phyloP scores from a whole-genome alignment of 768 basidiomycete species.

The Hydnomerulius pinastri region DNA sequence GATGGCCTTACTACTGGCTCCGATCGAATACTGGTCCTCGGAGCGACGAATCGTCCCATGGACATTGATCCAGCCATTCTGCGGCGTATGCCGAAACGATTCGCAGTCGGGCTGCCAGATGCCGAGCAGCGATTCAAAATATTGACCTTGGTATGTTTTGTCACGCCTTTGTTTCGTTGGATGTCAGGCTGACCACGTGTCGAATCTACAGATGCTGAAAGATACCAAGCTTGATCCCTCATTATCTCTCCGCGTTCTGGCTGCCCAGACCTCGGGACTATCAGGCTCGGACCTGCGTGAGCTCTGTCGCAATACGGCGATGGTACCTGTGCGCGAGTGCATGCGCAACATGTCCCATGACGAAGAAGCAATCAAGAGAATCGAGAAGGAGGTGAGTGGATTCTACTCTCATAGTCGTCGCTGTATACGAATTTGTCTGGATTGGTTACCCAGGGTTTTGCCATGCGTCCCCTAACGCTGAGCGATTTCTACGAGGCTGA shows the following conservation, averaged over 20 bases:
- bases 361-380: slow-evolving; percentile 48
- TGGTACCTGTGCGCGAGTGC: slow-evolving; percentile 88
- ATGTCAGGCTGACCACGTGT: neutral
- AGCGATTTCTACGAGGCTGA: slow-evolving; percentile 64
- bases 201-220: slow-evolving; percentile 69
- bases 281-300: slow-evolving; percentile 94
- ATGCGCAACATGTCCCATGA: slow-evolving; percentile 55
- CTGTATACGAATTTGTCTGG: no score
- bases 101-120: slow-evolving; percentile 81
- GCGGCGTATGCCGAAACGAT: slow-evolving; percentile 98
- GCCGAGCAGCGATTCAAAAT: slow-evolving; percentile 81
- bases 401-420: no score
- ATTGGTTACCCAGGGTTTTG: slow-evolving; percentile 59
- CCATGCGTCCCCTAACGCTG: slow-evolving; percentile 69
- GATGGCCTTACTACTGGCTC: slow-evolving; percentile 85
- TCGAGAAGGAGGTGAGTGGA: slow-evolving; percentile 46
- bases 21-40: slow-evolving; percentile 86
- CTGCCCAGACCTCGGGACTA: slow-evolving; percentile 65
- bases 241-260: slow-evolving; percentile 66
- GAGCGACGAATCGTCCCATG: slow-evolving; percentile 93
- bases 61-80: slow-evolving; percentile 88
- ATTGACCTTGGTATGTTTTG: slow-evolving; percentile 61
- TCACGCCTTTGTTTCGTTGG: neutral
- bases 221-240: slow-evolving; percentile 66
- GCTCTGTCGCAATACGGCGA: slow-evolving; percentile 89